Base-by-base conservation (phyloP, 2,329 filamentous ascomycete genomes). In the Colletotrichum musicola region DNA sequence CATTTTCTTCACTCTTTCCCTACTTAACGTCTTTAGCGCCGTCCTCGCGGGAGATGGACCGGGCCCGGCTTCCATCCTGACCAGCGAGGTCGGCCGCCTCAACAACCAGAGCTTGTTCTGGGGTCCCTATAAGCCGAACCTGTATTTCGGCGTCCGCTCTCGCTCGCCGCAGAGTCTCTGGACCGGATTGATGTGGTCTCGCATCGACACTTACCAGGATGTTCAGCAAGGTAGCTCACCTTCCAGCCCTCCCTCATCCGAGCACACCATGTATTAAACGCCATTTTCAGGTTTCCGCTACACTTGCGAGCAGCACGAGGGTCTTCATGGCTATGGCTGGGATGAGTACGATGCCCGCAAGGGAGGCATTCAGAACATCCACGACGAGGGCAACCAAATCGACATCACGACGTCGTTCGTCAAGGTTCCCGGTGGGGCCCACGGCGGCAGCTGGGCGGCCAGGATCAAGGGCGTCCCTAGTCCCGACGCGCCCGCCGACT, bases 271-370 rank as follows among this genome's bases (percentile, higher is more conserved):
- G 38, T 47, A 18, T 22, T 49, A 53, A 49, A 47, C 35, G 50
- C 22, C 30, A 35, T 9, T n/a, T 3, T n/a, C 16, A 96, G 93
- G 91, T 74, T 92, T 98, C 75, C 90, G 96, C 72, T 94, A 97
- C 79, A 98, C 96, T 0, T 99, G 96, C 81, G 96, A 98, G 80
- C 96, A 99, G 79, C 89, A 96, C 78, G 94, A 97, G 78, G 92
- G 92, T 72, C 97, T 99, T 87, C 92, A 90, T 55, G 95, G 95
- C 64, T 99, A 99, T 79, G 96, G 96, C 71, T 99, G 96, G 96
- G 95, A 98, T 75, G 93, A 97, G 78, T 99, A 97, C 79, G 96
- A 99, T 80, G 91, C 94, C 22, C 88, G 96, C 66, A 92, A 87
- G 64, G 96, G 96, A 71, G 96, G 96, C 64, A 86, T 93, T 22